phyloP scores from a whole-genome alignment of 2,329 filamentous ascomycete species.

The Exophiala viscosa region DNA sequence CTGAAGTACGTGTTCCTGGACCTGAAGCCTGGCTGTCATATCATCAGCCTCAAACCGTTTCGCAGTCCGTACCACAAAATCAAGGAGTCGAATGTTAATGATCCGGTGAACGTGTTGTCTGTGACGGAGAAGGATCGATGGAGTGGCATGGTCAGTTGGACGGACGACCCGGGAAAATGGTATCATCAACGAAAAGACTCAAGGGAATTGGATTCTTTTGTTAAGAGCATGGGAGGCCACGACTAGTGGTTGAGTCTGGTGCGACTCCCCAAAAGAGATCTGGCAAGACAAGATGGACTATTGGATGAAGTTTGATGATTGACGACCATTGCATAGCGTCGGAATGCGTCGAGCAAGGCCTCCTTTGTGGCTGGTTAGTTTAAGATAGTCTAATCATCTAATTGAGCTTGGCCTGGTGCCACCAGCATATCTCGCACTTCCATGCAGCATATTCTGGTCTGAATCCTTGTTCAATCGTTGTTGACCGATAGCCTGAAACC shows the following conservation, averaged over 20 bases:
- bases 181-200: constrained; percentile 80
- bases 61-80: constrained; percentile 76
- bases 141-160: constrained; percentile 79
- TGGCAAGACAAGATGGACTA: neutral
- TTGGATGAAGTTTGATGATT: neutral
- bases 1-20: constrained; percentile 89
- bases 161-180: constrained; percentile 75
- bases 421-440: too few species aligned
- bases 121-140: constrained; percentile 71
- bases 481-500: neutral
- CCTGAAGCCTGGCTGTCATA: constrained; percentile 81
- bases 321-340: constrained; percentile 8
- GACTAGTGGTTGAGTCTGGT: constrained; percentile 6
- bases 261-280: neutral
- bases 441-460: too few species aligned
- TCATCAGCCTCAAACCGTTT: constrained; percentile 90
- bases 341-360: neutral
- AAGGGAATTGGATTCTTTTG: constrained; percentile 50
- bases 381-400: too few species aligned
- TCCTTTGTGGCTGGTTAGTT: too few species aligned
- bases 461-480: too few species aligned
- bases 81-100: constrained; percentile 69
- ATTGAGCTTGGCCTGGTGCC: too few species aligned
- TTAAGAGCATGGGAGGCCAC: constrained; percentile 33
- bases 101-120: constrained; percentile 74